Evolutionary conservation across 192 early-diverging fungal species (phyloP), one percentile per base, ranked within the genome.

Genomic region (Thoreauomyces humboldtii): DNA sequence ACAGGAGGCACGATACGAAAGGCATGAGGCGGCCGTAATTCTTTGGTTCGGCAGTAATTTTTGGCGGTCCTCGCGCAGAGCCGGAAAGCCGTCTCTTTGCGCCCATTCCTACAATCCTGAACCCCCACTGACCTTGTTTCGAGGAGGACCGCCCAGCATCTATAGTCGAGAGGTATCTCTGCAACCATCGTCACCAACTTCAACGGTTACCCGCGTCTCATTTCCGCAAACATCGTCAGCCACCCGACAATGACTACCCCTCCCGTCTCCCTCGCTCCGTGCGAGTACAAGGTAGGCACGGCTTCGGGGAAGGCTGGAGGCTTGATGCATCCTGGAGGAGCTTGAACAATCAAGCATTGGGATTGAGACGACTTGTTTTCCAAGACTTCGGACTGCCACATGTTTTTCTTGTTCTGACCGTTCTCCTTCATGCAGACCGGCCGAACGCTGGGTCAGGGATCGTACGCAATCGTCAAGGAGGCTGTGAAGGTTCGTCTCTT

Each of bases 391-490:
- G 15, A 25, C 32, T 42, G 1, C 2, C 5, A 19, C 21, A 32
- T 7, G 9, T 24, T 56, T 21, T 11, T 17, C 0, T 36, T 47
- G 42, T 7, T 9, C 5, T 11, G n/a, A 1, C 14, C 31, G 21
- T 35, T 12, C 17, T 0, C 7, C 25, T 59, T 11, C 24, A 7
- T 14, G 29, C 44, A 81, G 76, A 81, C 79, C n/a, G 76, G 79
- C 7, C 77, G 62, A 35, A 63, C 76, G 4, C 61, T 81, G 21
- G 79, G 79, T 1, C 79, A 81, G 61, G 76, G 79, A 27, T 73
- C 71, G 38, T 81, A 81, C 61, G 76, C 76, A 15, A 78, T 72
- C 45, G 79, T 81, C 25, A 81, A 81, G 41, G 79, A 81, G 63
- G 75, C 73, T 50, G 72, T 81, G 41, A 64, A 79, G 72, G 75